Base-by-base conservation (phyloP, 2,329 filamentous ascomycete species). In the Lecanosticta acicola region DNA sequence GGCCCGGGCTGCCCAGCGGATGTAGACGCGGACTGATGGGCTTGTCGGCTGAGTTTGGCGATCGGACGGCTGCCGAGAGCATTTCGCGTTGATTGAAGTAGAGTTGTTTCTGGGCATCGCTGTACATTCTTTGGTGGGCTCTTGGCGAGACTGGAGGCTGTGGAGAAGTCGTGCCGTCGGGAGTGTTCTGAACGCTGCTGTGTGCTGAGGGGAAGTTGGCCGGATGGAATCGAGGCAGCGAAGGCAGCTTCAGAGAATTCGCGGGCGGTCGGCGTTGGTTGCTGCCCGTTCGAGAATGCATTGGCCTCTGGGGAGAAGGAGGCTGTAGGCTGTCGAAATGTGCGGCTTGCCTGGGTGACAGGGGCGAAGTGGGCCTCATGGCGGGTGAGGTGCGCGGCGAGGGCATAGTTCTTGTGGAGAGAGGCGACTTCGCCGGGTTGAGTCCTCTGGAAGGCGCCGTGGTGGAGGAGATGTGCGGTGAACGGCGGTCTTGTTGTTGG, bases 171-270 rank as follows among this genome's bases (percentile, higher is more conserved):
- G 53, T 45, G 66, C 66, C 54, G 32, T 60, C 60, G 8, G 50
- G 63, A 41, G 68, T 72, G 11, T 66, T 66, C 37, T 61, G 59
- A 38, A 65, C 55, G 29, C 67, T 69, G 40, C 57, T 63, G 41
- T 63, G 57, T 14, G 53, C 46, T 3, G 60, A 63, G 8, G 70
- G 67, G 56, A 70, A 76, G 60, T 76, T 75, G 51, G 73, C 72
- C 4, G 74, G 74, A 49, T 77, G 74, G 64, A 74, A 76, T 47
- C 71, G 68, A 36, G 73, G 74, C 33, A 77, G 64, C 1, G 68
- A 69, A n/a, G 72, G 71, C 11, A 76, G 61, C 45, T 70, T 69
- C 29, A 75, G 61, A 19, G 66, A 64, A 39, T 62, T 64, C 40
- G 62, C 61, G 34, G 50, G 47, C 10, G 61, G 60, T 36, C 64